Base-by-base conservation (phyloP, 257 asterid genomes). In the Solanum chmielewskii region DNA sequence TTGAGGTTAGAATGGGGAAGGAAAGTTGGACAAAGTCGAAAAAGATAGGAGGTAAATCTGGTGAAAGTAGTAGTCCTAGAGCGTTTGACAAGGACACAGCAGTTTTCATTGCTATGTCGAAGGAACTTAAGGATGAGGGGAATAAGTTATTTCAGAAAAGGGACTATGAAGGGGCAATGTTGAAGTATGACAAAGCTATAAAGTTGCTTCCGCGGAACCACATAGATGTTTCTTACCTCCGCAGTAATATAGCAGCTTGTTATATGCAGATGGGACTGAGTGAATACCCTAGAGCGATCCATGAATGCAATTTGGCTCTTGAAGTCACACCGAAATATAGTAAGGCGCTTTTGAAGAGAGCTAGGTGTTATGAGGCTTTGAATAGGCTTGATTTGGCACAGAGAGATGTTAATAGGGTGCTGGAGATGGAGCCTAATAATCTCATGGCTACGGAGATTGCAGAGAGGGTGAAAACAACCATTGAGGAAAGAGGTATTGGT, bases 361-460 rank as follows among this genome's bases (percentile, higher is more conserved):
- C 98, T 73, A 88, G 98, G 92, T 96, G 98, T 91, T 96, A 96
- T 85, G 98, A 96, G 92, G 96, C 98, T 12, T 83, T 96, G 90
- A 90, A 94, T 89, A 91, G 90, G 94, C 90, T 94, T 52, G 94
- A 94, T 88, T 92, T 96, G 92, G 95, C 98, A 0, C 88, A 90
- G 37, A 92, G 95, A 88, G 98, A 96, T 89, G 96, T 94, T 85
- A 92, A 84, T 29, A 89, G 89, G 0, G 98, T 94, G 20, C 88
- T 96, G 84, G 91, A 88, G 86, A 92, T 88, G 94, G 98, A 96
- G 87, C 98, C 94, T 2, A 92, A 92, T 88, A 96, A 96, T 91
- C 88, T 96, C 86, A 93, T 94, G 98, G 98, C 98, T 3, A 90
- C 80, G 68, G 98, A 96, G 88, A 91, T 96, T 39, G 87, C 89